Percentiles rank a stretch among this genome's conserved stretches.
phyloP scores from a whole-genome alignment of 2,329 filamentous ascomycete species.

The Beauveria brongniartii region DNA sequence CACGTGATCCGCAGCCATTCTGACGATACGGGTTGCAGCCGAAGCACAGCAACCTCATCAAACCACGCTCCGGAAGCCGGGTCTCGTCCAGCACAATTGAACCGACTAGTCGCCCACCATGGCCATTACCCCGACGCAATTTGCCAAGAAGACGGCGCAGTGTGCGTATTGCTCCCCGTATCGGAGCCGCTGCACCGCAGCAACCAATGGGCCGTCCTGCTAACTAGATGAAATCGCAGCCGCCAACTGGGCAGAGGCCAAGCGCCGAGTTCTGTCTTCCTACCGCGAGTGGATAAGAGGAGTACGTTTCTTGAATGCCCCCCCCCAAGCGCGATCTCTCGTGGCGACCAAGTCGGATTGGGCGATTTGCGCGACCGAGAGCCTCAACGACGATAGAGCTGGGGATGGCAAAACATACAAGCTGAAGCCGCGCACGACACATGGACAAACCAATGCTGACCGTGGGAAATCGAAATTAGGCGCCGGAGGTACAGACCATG shows the following conservation, averaged over 20 bases:
- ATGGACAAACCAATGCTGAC: constrained; percentile 10
- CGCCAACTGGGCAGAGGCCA: constrained; percentile 82
- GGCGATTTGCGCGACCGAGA: neutral
- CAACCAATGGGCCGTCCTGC: neutral
- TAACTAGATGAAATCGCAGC: constrained; percentile 42
- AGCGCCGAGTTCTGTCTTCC: constrained; percentile 73
- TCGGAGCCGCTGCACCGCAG: neutral
- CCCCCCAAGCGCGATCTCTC: neutral
- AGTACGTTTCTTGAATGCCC: constrained; percentile 50
- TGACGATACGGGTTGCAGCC: constrained; percentile 5
- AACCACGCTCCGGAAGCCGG: constrained; percentile 8
- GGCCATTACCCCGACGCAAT: constrained; percentile 89
- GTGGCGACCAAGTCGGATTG: neutral
- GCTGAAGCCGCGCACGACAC: neutral
- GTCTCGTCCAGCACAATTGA: constrained; percentile 6
- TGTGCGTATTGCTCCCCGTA: constrained; percentile 43
- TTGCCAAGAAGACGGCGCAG: constrained; percentile 71
- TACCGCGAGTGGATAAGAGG: constrained; percentile 96
- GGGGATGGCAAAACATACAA: neutral
- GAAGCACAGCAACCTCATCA: constrained; percentile 9
- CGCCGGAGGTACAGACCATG: constrained; percentile 94
- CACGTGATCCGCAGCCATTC: constrained; percentile 8
- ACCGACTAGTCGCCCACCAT: constrained; percentile 46
- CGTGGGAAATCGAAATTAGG: constrained; percentile 42
- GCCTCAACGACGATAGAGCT: neutral